phyloP scores from a whole-genome alignment of 352 stramenopile species.

The Pythium guiyangense region DNA sequence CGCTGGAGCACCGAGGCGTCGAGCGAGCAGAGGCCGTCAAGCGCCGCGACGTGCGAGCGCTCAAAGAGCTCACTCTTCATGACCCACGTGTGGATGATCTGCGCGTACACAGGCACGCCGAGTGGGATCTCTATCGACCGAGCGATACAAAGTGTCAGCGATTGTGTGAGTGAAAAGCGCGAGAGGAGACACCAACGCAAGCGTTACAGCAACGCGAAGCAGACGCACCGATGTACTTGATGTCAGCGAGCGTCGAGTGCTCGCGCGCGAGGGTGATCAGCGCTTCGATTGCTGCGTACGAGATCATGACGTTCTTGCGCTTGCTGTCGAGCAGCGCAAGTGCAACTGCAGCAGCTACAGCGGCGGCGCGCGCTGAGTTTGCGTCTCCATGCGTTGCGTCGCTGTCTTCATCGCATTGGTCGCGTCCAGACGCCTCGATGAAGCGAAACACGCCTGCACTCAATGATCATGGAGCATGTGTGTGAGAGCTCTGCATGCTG shows the following conservation, averaged over 20 bases:
- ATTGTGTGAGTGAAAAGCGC: background rate
- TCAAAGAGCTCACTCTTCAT: slow-evolving; percentile 43
- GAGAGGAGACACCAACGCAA: too few relatives aligned
- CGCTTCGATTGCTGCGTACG: slow-evolving; percentile 48
- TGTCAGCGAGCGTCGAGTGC: slow-evolving; percentile 23
- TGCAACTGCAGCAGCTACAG: slow-evolving; percentile 25
- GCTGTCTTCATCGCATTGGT: background rate
- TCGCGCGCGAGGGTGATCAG: slow-evolving; percentile 29
- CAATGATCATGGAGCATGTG: background rate
- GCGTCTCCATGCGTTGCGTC: background rate
- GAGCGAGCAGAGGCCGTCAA: slow-evolving; percentile 49
- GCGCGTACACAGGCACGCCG: slow-evolving; percentile 27
- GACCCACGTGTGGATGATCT: slow-evolving; percentile 67
- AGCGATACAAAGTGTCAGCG: background rate
- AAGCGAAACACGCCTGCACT: slow-evolving; percentile 34
- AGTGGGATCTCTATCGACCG: slow-evolving; percentile 31
- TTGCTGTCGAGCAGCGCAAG: slow-evolving; percentile 41
- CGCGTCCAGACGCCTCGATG: slow-evolving; percentile 29
- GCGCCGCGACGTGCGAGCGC: slow-evolving; percentile 35
- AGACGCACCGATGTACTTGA: slow-evolving; percentile 44
- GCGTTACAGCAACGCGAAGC: background rate
- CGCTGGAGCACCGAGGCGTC: slow-evolving; percentile 23
- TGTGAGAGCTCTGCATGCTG: background rate
- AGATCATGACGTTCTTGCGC: slow-evolving; percentile 40
- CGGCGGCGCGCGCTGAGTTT: slow-evolving; percentile 36